Conservation (phyloP, 1,284 basidiomycete genomes). For the Pyrrhoderma noxium region DNA sequence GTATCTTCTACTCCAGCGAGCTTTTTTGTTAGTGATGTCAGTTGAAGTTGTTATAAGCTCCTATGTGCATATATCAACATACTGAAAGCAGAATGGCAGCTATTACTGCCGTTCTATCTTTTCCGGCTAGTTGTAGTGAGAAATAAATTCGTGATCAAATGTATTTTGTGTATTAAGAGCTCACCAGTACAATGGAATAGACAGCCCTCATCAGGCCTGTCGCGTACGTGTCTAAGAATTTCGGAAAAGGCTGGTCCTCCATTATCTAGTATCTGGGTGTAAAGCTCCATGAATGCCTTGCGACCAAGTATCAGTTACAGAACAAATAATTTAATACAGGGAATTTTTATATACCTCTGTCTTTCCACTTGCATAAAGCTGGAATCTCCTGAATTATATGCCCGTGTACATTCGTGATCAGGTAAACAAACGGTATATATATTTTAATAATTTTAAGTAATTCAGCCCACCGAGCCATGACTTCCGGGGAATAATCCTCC, state of each 20-base stretch:
- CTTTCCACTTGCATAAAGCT: conserved; percentile 72
- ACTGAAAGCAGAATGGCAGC: conserved; percentile 68
- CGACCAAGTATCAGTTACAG: conserved; percentile 2
- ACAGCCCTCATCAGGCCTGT: conserved; percentile 53
- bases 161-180: conserved; percentile 8
- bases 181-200: conserved; percentile 70
- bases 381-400: conserved; percentile 51
- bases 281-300: conserved; percentile 73
- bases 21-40: conserved; percentile 32
- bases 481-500: conserved; percentile 74
- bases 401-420: conserved; percentile 12
- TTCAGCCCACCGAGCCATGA: conserved; percentile 65
- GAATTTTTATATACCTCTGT: conserved; percentile 46
- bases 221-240: conserved; percentile 63
- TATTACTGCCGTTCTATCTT: conserved; percentile 72
- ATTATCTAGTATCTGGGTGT: conserved; percentile 71
- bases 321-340: conserved; percentile 4
- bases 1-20: conserved; percentile 62
- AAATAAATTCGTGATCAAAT: not conserved
- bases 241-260: conserved; percentile 55
- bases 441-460: not conserved
- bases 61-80: conserved; percentile 14
- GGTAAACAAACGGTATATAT: conserved; percentile 18
- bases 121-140: conserved; percentile 41
- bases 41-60: not conserved